Evolutionary conservation across 257 asterid genomes (phyloP).

Genomic region (Ophiorrhiza pumila): DNA sequence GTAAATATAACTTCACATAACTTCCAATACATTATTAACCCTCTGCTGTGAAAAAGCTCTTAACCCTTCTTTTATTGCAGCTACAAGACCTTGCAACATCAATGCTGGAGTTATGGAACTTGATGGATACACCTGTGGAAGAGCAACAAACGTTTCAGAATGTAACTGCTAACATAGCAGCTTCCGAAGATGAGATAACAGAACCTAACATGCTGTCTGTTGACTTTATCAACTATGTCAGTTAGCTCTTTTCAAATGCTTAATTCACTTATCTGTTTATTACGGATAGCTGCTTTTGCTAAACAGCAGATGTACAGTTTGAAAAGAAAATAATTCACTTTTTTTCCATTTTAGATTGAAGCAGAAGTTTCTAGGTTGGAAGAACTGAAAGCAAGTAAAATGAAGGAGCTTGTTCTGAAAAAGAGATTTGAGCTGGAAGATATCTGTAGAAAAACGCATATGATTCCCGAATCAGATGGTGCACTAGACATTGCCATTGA

Average conservation of each 20-base stretch:
- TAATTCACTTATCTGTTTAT: slow-evolving; percentile 1
- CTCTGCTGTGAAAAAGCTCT: slow-evolving; percentile 14
- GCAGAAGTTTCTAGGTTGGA: slow-evolving; percentile 86
- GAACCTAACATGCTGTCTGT: slow-evolving; percentile 81
- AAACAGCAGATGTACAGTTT: slow-evolving; percentile 13
- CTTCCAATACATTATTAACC: not conserved
- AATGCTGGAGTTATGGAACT: slow-evolving; percentile 92
- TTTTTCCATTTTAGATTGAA: slow-evolving; percentile 53
- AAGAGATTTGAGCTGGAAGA: slow-evolving; percentile 90
- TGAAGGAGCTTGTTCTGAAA: slow-evolving; percentile 93
- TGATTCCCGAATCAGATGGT: slow-evolving; percentile 60
- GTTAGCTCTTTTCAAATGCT: slow-evolving; percentile 22
- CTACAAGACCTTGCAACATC: slow-evolving; percentile 88
- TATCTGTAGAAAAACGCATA: slow-evolving; percentile 73
- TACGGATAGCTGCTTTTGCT: not conserved
- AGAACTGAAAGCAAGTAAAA: slow-evolving; percentile 83
- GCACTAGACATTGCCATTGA: slow-evolving; percentile 57
- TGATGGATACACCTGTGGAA: slow-evolving; percentile 95
- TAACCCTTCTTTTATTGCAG: slow-evolving; percentile 36
- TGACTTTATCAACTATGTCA: slow-evolving; percentile 61
- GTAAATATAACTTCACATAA: slow-evolving; percentile 31
- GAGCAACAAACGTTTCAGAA: slow-evolving; percentile 84
- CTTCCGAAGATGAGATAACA: slow-evolving; percentile 83
- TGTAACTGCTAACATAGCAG: slow-evolving; percentile 82
- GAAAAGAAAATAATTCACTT: slow-evolving; percentile 9